Percentiles rank a stretch among this genome's conserved stretches.
Evolutionary conservation across 768 basidiomycete species (phyloP).

Genomic region (Boletus barrowsii): DNA sequence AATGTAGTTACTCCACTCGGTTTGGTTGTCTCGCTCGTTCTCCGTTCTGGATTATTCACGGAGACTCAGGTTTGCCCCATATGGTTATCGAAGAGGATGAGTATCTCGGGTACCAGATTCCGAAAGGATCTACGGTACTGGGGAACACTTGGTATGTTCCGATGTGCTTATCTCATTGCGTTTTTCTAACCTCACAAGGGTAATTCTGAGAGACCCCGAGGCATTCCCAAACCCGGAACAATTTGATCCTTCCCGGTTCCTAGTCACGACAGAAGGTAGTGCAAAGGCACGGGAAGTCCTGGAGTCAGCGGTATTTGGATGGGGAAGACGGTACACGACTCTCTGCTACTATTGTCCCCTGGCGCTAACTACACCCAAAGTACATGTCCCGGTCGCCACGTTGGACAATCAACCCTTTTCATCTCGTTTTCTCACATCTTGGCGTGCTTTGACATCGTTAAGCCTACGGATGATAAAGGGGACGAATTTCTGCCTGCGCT

Average conservation of each 20-base stretch:
- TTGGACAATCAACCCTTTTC: neutral
- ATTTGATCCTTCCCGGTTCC: slow-evolving; percentile 21
- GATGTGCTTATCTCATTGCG: neutral
- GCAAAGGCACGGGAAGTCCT: neutral
- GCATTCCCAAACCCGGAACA: slow-evolving; percentile 18
- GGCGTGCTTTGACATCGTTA: neutral
- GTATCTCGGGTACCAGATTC: slow-evolving; percentile 24
- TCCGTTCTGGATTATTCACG: neutral
- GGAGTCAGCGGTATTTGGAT: neutral
- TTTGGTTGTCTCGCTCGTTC: neutral
- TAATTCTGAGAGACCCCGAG: slow-evolving; percentile 17
- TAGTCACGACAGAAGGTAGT: neutral
- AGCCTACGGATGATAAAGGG: neutral
- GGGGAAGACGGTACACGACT: neutral
- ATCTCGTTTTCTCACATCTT: neutral
- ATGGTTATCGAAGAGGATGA: slow-evolving; percentile 34
- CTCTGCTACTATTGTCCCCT: neutral
- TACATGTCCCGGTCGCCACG: slow-evolving; percentile 1
- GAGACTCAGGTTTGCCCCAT: slow-evolving; percentile 27
- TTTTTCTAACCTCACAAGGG: slow-evolving; percentile 8
- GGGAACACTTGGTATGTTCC: slow-evolving; percentile 6
- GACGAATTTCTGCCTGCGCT: neutral
- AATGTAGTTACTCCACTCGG: slow-evolving; percentile 12
- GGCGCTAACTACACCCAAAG: neutral
- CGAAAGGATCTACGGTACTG: neutral